Evolutionary conservation across 805 yeast genomes (phyloP).

Genomic region (Starmerella gropengiesseri): DNA sequence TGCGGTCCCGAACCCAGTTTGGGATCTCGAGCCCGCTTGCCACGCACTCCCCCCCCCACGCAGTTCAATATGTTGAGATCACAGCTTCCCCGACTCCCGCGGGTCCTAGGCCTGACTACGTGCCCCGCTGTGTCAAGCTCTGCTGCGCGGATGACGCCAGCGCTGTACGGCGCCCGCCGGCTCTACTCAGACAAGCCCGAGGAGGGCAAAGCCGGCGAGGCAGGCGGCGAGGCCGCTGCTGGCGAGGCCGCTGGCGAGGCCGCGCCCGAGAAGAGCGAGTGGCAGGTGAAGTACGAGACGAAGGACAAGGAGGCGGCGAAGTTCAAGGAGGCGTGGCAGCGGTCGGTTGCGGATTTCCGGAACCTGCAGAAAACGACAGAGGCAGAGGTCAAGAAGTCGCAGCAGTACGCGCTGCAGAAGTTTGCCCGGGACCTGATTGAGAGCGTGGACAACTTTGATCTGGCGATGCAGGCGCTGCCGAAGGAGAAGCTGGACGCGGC

Average conservation of each 20-base stretch:
- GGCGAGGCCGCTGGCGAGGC: conserved; percentile 21
- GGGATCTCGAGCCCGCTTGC: too few relatives aligned
- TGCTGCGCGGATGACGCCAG: conserved; percentile 1
- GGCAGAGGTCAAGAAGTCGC: conserved; percentile 75
- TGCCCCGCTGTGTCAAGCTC: neutral
- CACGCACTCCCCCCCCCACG: too few relatives aligned
- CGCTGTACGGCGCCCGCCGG: conserved; percentile 1
- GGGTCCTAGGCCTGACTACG: conserved; percentile 3
- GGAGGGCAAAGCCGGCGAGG: conserved; percentile 5
- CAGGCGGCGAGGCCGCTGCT: conserved; percentile 19
- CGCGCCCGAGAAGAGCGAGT: conserved; percentile 25
- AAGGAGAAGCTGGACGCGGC: conserved; percentile 31
- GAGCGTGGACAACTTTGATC: conserved; percentile 79
- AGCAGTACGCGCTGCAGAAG: conserved; percentile 82
- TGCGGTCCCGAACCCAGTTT: too few relatives aligned
- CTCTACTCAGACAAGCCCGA: conserved; percentile 7
- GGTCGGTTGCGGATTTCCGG: conserved; percentile 85
- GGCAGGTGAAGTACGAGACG: conserved; percentile 44
- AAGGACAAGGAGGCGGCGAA: conserved; percentile 59
- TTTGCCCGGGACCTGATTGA: conserved; percentile 84
- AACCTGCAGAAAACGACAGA: conserved; percentile 84
- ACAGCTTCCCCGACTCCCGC: conserved; percentile 4
- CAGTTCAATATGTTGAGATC: conserved; percentile 12
- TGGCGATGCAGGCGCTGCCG: conserved; percentile 62
- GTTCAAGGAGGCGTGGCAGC: conserved; percentile 68